Base-by-base conservation (phyloP, 176 grass and related monocot species). In the Raddia guianensis region DNA sequence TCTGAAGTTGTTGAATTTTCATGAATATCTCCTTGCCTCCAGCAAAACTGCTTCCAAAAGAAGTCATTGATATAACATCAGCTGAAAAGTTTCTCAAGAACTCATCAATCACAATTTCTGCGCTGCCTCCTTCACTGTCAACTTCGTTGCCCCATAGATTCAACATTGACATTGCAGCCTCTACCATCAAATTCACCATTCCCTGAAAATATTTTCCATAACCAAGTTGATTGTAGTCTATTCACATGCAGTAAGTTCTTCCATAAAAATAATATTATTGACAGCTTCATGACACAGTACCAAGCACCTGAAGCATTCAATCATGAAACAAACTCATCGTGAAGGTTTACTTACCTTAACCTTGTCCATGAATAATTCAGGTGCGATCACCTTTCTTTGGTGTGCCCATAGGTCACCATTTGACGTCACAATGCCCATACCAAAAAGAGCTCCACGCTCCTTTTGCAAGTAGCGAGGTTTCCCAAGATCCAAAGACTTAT, bases 281-380 rank as follows among this genome's bases (percentile, higher is more conserved):
- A 45, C 46, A 72, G 15, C 13, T 59, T 16, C 42, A 61, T 47
- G 59, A 50, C 13, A 63, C 14, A 71, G 37, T 3, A 46, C 18
- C 9, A 61, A 6, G 48, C 84, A 2, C 54, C 37, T 55, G 68
- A 78, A 57, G 50, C 52, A 58, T 68, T 18, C 7, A 67, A 56
- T 20, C 53, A 64, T 63, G 45, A 12, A 5, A 20, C 35, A 12
- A 57, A 70, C 3, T 78, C 53, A 43, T n/a, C 15, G 7, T 7
- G 53, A 66, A 67, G 63, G 40, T 21, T 68, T n/a, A 9, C 45
- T 68, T 97, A 97, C 94, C 91, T 94, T 97, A 45, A 94, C 70
- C 65, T 91, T 97, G 63, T 86, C 87, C 94, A 94, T 92, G 87
- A 97, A 97, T 63, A 97, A 92, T 70, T 97, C 85, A 2, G 89